Conservation (phyloP, 139 green algal genomes). For the Asterochloris sp. region DNA sequence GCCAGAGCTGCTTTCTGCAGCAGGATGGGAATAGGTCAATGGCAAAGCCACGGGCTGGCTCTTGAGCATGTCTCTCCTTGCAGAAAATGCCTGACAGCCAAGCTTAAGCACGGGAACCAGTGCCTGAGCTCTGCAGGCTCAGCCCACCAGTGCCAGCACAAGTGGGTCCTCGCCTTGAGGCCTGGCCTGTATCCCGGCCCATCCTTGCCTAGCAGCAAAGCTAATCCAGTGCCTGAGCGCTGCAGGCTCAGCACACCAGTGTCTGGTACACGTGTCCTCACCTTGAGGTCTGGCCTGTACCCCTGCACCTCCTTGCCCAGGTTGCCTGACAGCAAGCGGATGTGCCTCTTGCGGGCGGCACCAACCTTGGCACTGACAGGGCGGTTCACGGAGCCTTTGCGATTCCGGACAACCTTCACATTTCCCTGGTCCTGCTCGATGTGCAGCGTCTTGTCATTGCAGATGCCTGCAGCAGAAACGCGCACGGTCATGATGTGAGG, state of each 20-base stretch:
- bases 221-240: no score
- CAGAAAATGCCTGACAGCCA: neutral
- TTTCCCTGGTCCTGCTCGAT: constrained; percentile 33
- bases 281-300: constrained; percentile 49
- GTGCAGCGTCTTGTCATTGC: constrained; percentile 48
- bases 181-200: no score
- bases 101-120: no score
- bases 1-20: constrained; percentile 26
- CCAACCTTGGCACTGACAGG: constrained; percentile 13
- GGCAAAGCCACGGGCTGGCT: neutral
- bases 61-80: no score
- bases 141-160: no score
- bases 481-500: constrained; percentile 20
- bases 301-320: constrained; percentile 14
- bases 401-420: constrained; percentile 21
- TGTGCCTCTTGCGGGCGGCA: constrained; percentile 43
- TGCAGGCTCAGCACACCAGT: no score
- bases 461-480: constrained; percentile 40
- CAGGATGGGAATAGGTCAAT: neutral
- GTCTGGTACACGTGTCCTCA: neutral
- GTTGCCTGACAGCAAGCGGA: constrained; percentile 24
- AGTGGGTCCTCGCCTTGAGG: no score
- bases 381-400: constrained; percentile 46
- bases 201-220: no score
- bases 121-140: no score